A percentile compares a stretch with the other conserved stretches of the same genome.
Evolutionary conservation across 352 stramenopile species (phyloP).

Genomic region (Aphanomyces stellatus): DNA sequence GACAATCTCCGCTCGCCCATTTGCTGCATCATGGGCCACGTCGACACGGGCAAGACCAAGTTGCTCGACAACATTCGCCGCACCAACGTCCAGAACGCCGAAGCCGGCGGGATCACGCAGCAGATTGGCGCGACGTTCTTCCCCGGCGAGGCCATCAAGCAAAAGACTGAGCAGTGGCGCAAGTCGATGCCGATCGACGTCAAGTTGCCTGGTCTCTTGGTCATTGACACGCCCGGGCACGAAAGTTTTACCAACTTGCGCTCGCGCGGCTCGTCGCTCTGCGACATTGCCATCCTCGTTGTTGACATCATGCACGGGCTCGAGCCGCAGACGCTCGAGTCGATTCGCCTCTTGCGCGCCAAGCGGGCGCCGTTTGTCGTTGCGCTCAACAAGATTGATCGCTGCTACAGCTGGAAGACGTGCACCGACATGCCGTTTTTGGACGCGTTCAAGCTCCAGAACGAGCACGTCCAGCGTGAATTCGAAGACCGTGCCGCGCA

Average conservation of each 20-base stretch:
- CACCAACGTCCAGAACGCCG: constrained; percentile 95
- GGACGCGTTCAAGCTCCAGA: constrained; percentile 81
- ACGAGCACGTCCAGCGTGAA: constrained; percentile 92
- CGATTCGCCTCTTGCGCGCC: constrained; percentile 92
- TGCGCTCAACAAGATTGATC: constrained; percentile 99
- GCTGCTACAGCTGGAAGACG: constrained; percentile 98
- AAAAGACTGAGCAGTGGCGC: constrained; percentile 73
- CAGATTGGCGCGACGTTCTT: constrained; percentile 96
- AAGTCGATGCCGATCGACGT: constrained; percentile 82
- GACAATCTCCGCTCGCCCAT: constrained; percentile 98
- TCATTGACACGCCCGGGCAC: constrained; percentile 99
- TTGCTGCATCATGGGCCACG: constrained; percentile 99
- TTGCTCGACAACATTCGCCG: constrained; percentile 99
- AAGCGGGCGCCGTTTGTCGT: constrained; percentile 97
- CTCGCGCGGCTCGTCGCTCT: constrained; percentile 93
- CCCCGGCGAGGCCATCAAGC: constrained; percentile 85
- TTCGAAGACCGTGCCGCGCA: constrained; percentile 91
- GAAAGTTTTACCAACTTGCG: constrained; percentile 99
- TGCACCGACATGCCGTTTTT: constrained; percentile 92
- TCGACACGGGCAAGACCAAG: constrained; percentile 98
- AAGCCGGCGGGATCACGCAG: constrained; percentile 97
- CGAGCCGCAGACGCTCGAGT: constrained; percentile 99
- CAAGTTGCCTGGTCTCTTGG: constrained; percentile 86
- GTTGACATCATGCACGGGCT: constrained; percentile 99
- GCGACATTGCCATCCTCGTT: constrained; percentile 99